phyloP scores from a whole-genome alignment of 192 early-diverging fungal species.

The Haplosporangium gracile region DNA sequence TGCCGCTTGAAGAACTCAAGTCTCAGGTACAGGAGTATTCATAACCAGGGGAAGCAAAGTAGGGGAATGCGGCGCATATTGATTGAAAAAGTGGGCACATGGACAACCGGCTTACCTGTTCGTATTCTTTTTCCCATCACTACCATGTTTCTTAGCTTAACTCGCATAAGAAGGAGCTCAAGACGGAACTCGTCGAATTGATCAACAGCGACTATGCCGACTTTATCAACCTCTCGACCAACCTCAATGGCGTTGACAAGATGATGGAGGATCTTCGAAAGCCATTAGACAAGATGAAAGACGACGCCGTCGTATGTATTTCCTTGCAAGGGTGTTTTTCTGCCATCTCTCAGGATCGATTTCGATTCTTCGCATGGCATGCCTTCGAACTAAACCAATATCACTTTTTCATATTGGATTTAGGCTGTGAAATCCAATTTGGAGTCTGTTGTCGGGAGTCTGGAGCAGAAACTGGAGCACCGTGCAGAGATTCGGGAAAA shows the following conservation, averaged over 20 bases:
- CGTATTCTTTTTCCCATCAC: neutral
- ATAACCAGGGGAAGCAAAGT: neutral
- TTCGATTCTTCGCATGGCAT: neutral
- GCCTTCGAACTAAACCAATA: neutral
- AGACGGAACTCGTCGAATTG: slow-evolving; percentile 81
- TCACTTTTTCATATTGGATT: neutral
- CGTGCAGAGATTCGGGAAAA: slow-evolving; percentile 75
- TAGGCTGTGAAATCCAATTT: slow-evolving; percentile 68
- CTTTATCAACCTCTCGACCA: slow-evolving; percentile 85
- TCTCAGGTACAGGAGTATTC: slow-evolving; percentile 32
- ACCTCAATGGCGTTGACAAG: slow-evolving; percentile 79
- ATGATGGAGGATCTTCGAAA: slow-evolving; percentile 71
- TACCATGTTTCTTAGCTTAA: slow-evolving; percentile 59
- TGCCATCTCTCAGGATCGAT: neutral
- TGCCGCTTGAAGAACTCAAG: slow-evolving; percentile 76
- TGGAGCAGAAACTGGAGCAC: slow-evolving; percentile 72
- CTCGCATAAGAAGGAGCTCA: slow-evolving; percentile 68
- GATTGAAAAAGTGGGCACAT: neutral
- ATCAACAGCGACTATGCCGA: slow-evolving; percentile 86
- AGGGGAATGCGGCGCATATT: neutral
- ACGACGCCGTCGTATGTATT: slow-evolving; percentile 68
- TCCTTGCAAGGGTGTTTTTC: neutral
- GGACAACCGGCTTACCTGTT: neutral
- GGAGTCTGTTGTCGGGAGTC: slow-evolving; percentile 62
- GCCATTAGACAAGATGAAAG: slow-evolving; percentile 73